A percentile compares a stretch with the other conserved stretches of the same genome.
Evolutionary conservation across 139 green algal species (phyloP).

Genomic region (Deuterostichococcus epilithicus): DNA sequence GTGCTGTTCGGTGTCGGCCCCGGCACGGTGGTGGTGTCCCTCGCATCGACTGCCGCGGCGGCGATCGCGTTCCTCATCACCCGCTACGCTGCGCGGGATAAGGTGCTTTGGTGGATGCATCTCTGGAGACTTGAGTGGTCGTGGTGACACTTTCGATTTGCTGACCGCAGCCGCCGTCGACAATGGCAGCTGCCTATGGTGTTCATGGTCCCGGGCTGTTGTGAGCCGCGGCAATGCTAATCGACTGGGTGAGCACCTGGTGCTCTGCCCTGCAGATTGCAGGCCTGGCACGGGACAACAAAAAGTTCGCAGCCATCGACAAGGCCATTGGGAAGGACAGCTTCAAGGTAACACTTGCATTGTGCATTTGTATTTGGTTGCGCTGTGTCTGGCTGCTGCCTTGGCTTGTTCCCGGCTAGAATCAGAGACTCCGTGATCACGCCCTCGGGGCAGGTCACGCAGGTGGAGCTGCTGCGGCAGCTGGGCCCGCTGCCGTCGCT

Average conservation of each 20-base stretch:
- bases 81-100: slow-evolving; percentile 82
- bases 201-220: not conserved
- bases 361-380: no score
- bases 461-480: no score
- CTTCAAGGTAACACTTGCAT: slow-evolving; percentile 86
- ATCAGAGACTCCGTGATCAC: no score
- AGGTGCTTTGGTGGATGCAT: slow-evolving; percentile 28
- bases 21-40: slow-evolving; percentile 73
- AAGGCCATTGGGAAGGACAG: slow-evolving; percentile 78
- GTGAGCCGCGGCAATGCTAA: not conserved
- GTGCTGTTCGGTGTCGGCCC: slow-evolving; percentile 70
- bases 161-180: not conserved
- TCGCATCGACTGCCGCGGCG: slow-evolving; percentile 68
- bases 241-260: not conserved
- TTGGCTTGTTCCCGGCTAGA: no score
- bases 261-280: slow-evolving; percentile 12
- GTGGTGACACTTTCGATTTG: not conserved
- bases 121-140: not conserved
- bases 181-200: not conserved
- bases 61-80: slow-evolving; percentile 90
- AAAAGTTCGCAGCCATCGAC: slow-evolving; percentile 85
- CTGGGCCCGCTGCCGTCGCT: no score
- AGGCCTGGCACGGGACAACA: slow-evolving; percentile 40
- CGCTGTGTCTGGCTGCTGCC: no score
- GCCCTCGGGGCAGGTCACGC: no score